Base-by-base conservation (phyloP, 768 basidiomycete genomes). In the Tremella yokohamensis region DNA sequence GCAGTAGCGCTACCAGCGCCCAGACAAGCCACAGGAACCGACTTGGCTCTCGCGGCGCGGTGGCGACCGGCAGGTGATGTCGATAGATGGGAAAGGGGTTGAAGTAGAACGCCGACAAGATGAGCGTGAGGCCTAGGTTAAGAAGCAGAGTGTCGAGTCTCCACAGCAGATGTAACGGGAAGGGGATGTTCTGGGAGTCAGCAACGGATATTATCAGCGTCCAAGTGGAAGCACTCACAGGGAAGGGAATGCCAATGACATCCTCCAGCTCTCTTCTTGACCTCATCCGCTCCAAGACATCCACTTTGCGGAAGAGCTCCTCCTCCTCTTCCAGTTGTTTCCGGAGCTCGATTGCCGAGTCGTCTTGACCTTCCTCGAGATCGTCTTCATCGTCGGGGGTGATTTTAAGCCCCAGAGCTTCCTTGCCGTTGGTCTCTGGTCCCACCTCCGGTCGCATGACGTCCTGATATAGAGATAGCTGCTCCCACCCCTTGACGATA, bases 91-190 rank as follows among this genome's bases (percentile, higher is more conserved):
- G 75, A 1, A 56, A 52, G 0, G 73, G 64, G 62, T 76, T 60
- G 66, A 66, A 76, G 54, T 72, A 76, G 66, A 65, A 76, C n/a
- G 75, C 68, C 2, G 75, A 74, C 12, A 73, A 56, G 40, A 74
- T 59, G 1, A 76, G 58, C 22, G 74, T 76, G 2, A 76, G 56
- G 25, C 74, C 74, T 26, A 76, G 66, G 39, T 76, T 76, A 25
- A 76, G 65, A 2, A 76, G 65, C 0, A 76, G 64, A 44, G 73
- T 74, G 37, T 76, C 75, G 34, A 76, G 62, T 34, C 75, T 61
- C 75, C 75, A 76, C 11, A 76, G 58, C 8, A 74, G 64, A 34
- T 74, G 75, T 9, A 76, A 61, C 0, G 72, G 64, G 60, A 76
- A 63, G 0, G 75, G 71, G 47, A 76, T 76, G 57, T 67, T 73